phyloP scores from a whole-genome alignment of 192 early-diverging fungal species.

The Lobosporangium transversale region DNA sequence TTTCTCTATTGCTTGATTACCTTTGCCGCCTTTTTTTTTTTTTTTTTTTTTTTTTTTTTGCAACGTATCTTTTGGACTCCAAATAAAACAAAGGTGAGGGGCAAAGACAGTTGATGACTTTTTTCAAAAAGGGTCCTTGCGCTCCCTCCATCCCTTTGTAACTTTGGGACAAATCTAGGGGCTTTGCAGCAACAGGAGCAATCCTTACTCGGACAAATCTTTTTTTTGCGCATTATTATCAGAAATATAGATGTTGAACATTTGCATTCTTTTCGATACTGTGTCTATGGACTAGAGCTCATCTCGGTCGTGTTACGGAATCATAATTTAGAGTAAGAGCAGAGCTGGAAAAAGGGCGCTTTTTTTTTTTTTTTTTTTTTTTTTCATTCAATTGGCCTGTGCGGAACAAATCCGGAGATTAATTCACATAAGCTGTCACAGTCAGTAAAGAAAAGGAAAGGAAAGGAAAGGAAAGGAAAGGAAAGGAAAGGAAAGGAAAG shows the following conservation, averaged over 20 bases:
- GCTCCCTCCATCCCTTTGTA: background rate
- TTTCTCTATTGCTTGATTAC: no score
- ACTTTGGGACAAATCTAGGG: slow-evolving; percentile 30
- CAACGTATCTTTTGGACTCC: background rate
- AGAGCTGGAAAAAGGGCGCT: no score
- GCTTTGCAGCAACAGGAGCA: slow-evolving; percentile 15
- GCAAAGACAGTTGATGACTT: background rate
- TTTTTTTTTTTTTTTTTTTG: background rate
- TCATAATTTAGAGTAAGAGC: background rate
- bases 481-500: no score
- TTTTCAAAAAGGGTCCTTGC: slow-evolving; percentile 5
- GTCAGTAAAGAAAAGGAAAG: no score
- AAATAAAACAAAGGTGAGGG: background rate
- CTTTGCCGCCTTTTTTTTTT: background rate
- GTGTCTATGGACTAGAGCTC: background rate
- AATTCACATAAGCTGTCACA: no score
- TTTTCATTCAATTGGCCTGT: no score
- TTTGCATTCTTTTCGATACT: background rate
- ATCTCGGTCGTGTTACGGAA: background rate
- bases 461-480: no score
- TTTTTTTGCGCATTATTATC: background rate
- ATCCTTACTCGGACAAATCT: background rate
- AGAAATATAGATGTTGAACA: background rate
- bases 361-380: no score
- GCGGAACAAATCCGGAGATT: slow-evolving; percentile 3